Conservation (phyloP, 306 rosid genomes). For the Vigna nakashimae region DNA sequence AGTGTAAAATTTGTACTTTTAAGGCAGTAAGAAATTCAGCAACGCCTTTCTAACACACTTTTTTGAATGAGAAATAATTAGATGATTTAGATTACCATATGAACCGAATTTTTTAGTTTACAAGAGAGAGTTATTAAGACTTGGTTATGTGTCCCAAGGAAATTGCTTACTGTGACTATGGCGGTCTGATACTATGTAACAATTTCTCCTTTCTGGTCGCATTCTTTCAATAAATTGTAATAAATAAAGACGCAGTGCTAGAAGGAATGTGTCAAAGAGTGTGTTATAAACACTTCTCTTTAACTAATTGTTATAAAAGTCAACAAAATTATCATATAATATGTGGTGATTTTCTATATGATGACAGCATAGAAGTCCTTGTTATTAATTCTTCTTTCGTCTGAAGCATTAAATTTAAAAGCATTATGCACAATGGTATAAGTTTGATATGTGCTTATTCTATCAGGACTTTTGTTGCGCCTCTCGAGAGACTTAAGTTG, state of each 20-base stretch:
- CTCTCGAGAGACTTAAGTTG: constrained; percentile 97
- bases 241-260: background rate
- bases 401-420: background rate
- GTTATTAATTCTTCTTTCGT: background rate
- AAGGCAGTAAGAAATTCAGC: background rate
- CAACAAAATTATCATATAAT: background rate
- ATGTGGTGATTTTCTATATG: background rate
- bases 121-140: background rate
- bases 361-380: background rate
- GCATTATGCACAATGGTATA: background rate
- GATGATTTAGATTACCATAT: background rate
- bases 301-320: background rate
- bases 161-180: background rate
- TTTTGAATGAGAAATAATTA: background rate
- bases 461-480: constrained; percentile 91
- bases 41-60: background rate
- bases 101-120: background rate
- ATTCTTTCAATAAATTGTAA: background rate
- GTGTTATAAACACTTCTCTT: background rate
- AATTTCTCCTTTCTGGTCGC: background rate
- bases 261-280: background rate
- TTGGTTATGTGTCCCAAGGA: background rate
- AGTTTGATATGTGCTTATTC: constrained; percentile 30
- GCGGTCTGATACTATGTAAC: background rate
- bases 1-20: background rate